Base-by-base conservation (phyloP, 176 grass and related monocot genomes). In the Otatea glauca region DNA sequence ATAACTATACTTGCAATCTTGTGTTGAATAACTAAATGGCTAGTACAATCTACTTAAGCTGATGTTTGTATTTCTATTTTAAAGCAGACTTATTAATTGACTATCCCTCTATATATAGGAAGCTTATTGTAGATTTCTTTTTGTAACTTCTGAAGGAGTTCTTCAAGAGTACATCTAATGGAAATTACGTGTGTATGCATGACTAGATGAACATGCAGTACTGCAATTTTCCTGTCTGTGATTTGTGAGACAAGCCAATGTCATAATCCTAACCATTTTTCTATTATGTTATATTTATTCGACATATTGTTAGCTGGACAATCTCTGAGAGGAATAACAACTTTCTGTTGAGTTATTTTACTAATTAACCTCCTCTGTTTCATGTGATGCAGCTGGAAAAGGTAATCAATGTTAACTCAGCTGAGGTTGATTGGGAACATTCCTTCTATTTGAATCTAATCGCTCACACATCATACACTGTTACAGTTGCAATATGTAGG, bases 401-500 rank as follows among this genome's bases (percentile, higher is more conserved):
- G 75, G 84, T 94, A 39, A 58, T 94, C 61, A 88, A 79, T 84
- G 70, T 67, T 70, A 89, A 75, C 85, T 85, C 84, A 56, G 49
- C 53, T 32, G 86, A 84, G 27, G 62, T 95, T 76, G 96, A 98
- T 71, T 98, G 96, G 96, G 92, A 91, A 45, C 88, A 81, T 45
- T 90, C 93, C 23, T 98, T 98, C 73, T 98, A 92, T 81, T 86
- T 98, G 68, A 98, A 96, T 84, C 88, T 98, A 85, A 93, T 98
- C 17, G 91, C 93, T 77, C 96, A 96, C 74, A 98, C 96, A 0
- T 96, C 96, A 53, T 98, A 92, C 65, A 87, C 77, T 47, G 89
- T 98, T 18, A 94, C 93, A 50, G 96, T 96, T 50, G 96, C 93
- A 83, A 95, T 98, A 83, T 95, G 92, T 84, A 87, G 91, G 96